A percentile compares a stretch with the other conserved stretches of the same genome.
These are phyloP conservation scores for Posidonia australis DNA, from an alignment of 106 monocot genomes.

Conservation along the genomic window DNA sequence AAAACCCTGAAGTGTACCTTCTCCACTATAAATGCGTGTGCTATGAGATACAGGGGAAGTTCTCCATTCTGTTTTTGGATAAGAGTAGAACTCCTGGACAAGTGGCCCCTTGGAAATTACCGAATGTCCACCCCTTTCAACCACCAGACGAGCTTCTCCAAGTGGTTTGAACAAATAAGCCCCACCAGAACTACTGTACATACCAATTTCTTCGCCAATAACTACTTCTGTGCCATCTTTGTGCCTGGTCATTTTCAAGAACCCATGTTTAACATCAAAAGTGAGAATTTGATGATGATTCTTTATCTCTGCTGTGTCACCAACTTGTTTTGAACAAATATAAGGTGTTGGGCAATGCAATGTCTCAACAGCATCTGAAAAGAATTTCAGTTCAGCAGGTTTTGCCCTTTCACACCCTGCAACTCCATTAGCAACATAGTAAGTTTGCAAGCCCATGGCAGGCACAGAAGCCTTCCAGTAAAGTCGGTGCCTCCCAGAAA, in stretches of 20 bases:
- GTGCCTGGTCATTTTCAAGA: slow-evolving; percentile 36
- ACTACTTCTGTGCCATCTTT: slow-evolving; percentile 42
- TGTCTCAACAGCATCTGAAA: slow-evolving; percentile 16
- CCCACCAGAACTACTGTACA: slow-evolving; percentile 76
- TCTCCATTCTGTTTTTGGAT: slow-evolving; percentile 57
- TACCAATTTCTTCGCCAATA: slow-evolving; percentile 68
- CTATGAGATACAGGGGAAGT: slow-evolving; percentile 67
- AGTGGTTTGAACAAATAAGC: slow-evolving; percentile 90
- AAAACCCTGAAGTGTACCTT: slow-evolving; percentile 62
- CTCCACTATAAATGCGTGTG: slow-evolving; percentile 60
- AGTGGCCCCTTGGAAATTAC: slow-evolving; percentile 62
- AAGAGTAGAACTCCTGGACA: slow-evolving; percentile 62
- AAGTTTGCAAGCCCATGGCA: slow-evolving; percentile 84
- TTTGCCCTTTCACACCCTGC: slow-evolving; percentile 49
- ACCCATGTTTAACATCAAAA: slow-evolving; percentile 64
- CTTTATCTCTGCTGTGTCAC: slow-evolving; percentile 36
- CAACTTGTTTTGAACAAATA: slow-evolving; percentile 58
- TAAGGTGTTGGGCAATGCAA: slow-evolving; percentile 59
- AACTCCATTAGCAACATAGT: slow-evolving; percentile 48
- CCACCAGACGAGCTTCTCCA: slow-evolving; percentile 57
- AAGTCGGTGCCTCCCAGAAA: slow-evolving; percentile 64
- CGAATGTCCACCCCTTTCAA: slow-evolving; percentile 44
- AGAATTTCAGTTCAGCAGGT: slow-evolving; percentile 46
- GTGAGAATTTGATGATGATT: slow-evolving; percentile 41
- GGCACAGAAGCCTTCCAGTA: slow-evolving; percentile 90